A percentile compares a stretch with the other conserved stretches of the same genome.
Evolutionary conservation across 148 eudicot genomes (phyloP).

Genomic region (Hydrangea macrophylla): DNA sequence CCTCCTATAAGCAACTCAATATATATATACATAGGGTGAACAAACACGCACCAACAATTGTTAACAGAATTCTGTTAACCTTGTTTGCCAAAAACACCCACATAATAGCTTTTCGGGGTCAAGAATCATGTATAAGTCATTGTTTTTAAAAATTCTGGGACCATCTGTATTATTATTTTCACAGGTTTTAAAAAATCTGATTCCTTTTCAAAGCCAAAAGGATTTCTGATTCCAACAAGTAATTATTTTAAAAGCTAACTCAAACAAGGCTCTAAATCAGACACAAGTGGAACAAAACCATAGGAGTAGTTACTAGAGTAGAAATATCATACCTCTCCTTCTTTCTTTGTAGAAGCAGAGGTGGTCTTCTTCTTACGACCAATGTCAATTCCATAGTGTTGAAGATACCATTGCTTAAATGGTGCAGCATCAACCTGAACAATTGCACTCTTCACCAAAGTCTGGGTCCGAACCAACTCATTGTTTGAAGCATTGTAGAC

Average conservation of each 20-base stretch:
- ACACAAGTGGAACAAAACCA: too few relatives aligned
- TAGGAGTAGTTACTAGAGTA: too few relatives aligned
- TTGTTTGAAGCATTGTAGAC: slow-evolving; percentile 87
- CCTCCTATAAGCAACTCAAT: slow-evolving; percentile 36
- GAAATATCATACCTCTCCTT: slow-evolving; percentile 55
- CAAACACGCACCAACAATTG: background rate
- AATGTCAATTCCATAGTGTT: slow-evolving; percentile 79
- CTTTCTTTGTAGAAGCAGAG: slow-evolving; percentile 60
- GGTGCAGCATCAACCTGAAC: slow-evolving; percentile 92
- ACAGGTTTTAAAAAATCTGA: too few relatives aligned
- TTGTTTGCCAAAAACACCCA: too few relatives aligned
- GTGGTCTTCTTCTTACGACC: slow-evolving; percentile 74
- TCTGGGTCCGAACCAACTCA: slow-evolving; percentile 88
- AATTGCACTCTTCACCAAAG: slow-evolving; percentile 82
- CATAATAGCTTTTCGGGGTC: too few relatives aligned
- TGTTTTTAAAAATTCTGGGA: too few relatives aligned
- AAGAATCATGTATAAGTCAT: too few relatives aligned
- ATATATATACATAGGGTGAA: background rate
- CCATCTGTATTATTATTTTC: too few relatives aligned
- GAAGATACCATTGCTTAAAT: slow-evolving; percentile 79
- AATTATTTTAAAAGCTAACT: too few relatives aligned
- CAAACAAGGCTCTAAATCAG: too few relatives aligned
- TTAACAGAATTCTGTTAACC: background rate
- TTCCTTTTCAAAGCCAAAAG: too few relatives aligned
- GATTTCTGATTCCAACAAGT: too few relatives aligned